These are phyloP conservation scores for Pleurotus djamor DNA, from an alignment of 768 basidiomycete genomes.

Conservation along the genomic window DNA sequence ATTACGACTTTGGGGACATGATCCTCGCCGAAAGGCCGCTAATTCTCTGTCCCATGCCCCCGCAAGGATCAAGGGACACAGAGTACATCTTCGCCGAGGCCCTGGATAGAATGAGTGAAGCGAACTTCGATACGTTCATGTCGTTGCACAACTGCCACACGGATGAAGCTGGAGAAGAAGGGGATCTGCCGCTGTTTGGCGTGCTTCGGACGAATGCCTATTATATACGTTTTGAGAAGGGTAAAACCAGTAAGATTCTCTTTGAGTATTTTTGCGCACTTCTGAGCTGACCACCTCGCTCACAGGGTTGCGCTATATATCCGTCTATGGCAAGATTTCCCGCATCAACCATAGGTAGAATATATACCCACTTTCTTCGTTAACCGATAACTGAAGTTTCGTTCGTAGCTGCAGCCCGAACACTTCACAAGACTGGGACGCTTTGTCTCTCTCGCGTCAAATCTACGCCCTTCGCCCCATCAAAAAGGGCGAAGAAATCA, in stretches of 20 bases:
- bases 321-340: conserved; percentile 16
- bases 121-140: conserved; percentile 17
- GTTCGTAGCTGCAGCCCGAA: conserved; percentile 21
- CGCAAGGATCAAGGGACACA: neutral
- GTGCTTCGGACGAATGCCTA: conserved; percentile 25
- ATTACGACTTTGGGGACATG: conserved; percentile 14
- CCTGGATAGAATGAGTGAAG: conserved; percentile 17
- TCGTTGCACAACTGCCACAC: conserved; percentile 21
- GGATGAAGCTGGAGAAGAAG: neutral
- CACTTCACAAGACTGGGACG: conserved; percentile 15
- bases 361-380: neutral
- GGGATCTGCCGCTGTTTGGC: conserved; percentile 23
- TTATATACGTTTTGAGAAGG: conserved; percentile 2
- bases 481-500: conserved; percentile 28
- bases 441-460: conserved; percentile 22
- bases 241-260: too few species aligned
- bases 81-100: conserved; percentile 12
- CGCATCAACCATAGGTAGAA: conserved; percentile 22
- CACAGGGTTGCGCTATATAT: conserved; percentile 7
- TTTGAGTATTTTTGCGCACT: too few species aligned
- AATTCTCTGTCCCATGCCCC: conserved; percentile 17
- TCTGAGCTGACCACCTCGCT: too few species aligned
- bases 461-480: conserved; percentile 25
- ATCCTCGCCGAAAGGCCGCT: conserved; percentile 19
- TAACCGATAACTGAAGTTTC: neutral